phyloP scores from a whole-genome alignment of 2,329 filamentous ascomycete species.

The Diaporthe sp. region DNA sequence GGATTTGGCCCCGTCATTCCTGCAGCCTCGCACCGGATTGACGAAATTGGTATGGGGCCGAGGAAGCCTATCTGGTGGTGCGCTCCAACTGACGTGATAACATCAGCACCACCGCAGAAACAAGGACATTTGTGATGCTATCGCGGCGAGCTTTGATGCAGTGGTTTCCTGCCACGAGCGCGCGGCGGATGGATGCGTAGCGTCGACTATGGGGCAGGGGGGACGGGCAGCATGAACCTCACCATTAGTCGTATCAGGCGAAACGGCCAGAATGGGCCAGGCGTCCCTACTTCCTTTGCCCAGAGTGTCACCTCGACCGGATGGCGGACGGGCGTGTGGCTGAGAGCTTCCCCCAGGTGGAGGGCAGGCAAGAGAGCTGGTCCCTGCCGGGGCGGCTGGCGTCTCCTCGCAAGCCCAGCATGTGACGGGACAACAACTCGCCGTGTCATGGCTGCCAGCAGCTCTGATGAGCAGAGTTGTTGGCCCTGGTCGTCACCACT shows the following conservation, averaged over 20 bases:
- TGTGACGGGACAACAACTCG: slow-evolving; percentile 1
- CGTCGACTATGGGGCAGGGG: background rate
- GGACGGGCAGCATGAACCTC: background rate
- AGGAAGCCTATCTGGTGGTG: background rate
- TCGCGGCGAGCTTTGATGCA: background rate
- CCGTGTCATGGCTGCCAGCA: background rate
- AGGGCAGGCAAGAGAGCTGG: slow-evolving; percentile 7
- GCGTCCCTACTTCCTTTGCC: background rate
- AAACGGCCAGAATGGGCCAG: slow-evolving; percentile 4
- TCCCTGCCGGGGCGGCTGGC: background rate
- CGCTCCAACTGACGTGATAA: background rate
- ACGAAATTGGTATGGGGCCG: background rate
- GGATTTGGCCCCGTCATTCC: slow-evolving; percentile 1
- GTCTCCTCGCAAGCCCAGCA: slow-evolving; percentile 11
- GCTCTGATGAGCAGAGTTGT: background rate
- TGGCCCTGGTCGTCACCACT: background rate
- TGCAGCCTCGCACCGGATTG: slow-evolving; percentile 1
- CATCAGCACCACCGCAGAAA: background rate
- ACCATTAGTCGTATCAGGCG: background rate
- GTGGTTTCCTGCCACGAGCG: background rate
- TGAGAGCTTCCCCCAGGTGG: background rate
- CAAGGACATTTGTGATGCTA: background rate
- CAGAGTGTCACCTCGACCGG: background rate
- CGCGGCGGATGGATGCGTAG: background rate
- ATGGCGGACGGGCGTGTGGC: slow-evolving; percentile 3